Conservation (phyloP, 768 basidiomycete species). For the Leccinum truebloodii region DNA sequence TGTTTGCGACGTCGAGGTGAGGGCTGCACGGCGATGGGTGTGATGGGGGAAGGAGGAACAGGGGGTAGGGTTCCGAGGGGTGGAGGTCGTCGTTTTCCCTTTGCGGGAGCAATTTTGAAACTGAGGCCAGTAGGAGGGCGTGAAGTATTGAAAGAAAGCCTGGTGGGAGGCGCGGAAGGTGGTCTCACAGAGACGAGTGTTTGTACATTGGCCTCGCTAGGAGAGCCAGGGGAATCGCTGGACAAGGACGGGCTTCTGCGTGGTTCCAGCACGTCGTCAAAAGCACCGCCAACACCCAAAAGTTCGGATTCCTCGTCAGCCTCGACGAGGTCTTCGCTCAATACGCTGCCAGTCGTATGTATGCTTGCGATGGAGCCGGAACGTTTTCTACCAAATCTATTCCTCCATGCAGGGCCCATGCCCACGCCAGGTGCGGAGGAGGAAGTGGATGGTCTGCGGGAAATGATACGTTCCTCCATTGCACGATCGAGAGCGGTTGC, state of each 20-base stretch:
- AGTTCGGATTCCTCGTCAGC: conserved; percentile 79
- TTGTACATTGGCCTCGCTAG: conserved; percentile 31
- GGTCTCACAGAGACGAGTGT: conserved; percentile 34
- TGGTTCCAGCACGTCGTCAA: conserved; percentile 42
- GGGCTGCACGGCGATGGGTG: conserved; percentile 45
- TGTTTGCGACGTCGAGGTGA: conserved; percentile 46
- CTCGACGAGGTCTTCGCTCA: conserved; percentile 81
- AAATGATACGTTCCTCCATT: conserved; percentile 81
- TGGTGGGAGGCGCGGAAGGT: conserved; percentile 59
- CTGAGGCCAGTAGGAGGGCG: conserved; percentile 52
- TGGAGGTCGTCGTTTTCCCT: conserved; percentile 60
- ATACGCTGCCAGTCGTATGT: conserved; percentile 61
- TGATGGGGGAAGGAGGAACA: conserved; percentile 72
- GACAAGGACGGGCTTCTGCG: conserved; percentile 38
- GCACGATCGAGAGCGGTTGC: conserved; percentile 83
- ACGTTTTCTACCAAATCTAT: conserved; percentile 68
- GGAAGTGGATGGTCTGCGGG: conserved; percentile 70
- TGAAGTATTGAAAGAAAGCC: conserved; percentile 49
- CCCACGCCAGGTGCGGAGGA: conserved; percentile 65
- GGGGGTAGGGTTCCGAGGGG: conserved; percentile 64
- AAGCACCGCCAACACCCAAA: conserved; percentile 67
- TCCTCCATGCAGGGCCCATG: conserved; percentile 67
- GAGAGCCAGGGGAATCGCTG: conserved; percentile 37
- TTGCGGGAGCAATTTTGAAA: conserved; percentile 49
- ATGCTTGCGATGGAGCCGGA: conserved; percentile 76